Evolutionary conservation across 2,329 filamentous ascomycete genomes (phyloP).

Genomic region (Colletotrichum theobromicola): DNA sequence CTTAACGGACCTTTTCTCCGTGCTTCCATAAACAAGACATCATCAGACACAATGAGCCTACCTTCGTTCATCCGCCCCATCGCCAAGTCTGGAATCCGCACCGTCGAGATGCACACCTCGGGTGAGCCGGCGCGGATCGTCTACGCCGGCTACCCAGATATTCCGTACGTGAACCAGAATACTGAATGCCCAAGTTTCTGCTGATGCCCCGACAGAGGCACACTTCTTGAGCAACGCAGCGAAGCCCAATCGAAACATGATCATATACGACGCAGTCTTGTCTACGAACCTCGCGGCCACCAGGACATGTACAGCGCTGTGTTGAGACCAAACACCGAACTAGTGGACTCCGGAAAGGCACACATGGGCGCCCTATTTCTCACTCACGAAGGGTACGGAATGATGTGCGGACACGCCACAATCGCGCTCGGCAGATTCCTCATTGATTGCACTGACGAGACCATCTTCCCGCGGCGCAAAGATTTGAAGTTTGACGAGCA

Average conservation of each 20-base stretch:
- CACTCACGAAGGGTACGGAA: slow-evolving; percentile 15
- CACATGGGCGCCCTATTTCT: slow-evolving; percentile 22
- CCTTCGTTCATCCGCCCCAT: slow-evolving; percentile 1
- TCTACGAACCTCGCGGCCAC: slow-evolving; percentile 20
- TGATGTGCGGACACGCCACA: slow-evolving; percentile 32
- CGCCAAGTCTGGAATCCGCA: neutral
- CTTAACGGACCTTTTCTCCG: too few relatives aligned
- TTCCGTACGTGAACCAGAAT: slow-evolving; percentile 19
- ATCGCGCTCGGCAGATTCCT: slow-evolving; percentile 52
- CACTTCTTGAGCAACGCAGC: slow-evolving; percentile 42
- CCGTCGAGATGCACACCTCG: slow-evolving; percentile 50
- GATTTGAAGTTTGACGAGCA: slow-evolving; percentile 31
- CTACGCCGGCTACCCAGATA: slow-evolving; percentile 40
- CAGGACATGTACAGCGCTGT: slow-evolving; percentile 21
- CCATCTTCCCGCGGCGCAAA: slow-evolving; percentile 41
- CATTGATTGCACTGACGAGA: slow-evolving; percentile 42
- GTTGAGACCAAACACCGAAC: slow-evolving; percentile 6
- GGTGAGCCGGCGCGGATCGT: slow-evolving; percentile 55
- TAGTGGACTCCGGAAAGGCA: neutral
- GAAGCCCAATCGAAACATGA: slow-evolving; percentile 11
- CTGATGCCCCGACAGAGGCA: slow-evolving; percentile 26
- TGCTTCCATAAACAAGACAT: rapidly evolving
- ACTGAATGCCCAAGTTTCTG: too few relatives aligned
- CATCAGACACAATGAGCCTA: neutral
- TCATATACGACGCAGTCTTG: slow-evolving; percentile 3